Base-by-base conservation (phyloP, 164 flowering plant genomes). In the Liquidambar formosana region DNA sequence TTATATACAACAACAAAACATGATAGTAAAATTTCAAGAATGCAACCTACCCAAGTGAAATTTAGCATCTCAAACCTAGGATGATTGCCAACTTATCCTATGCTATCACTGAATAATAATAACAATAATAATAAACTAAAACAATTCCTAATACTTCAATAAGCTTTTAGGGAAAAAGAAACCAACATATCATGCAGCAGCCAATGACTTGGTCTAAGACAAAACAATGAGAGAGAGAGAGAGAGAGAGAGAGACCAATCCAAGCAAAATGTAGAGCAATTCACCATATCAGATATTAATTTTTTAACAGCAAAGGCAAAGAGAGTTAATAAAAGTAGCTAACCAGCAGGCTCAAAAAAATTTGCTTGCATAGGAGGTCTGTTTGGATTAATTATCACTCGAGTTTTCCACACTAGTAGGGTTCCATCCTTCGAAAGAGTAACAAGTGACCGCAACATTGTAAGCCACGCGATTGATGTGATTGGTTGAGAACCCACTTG, bases 401-500 rank as follows among this genome's bases (percentile, higher is more conserved):
- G 84, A 61, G 92, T 96, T 84, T 88, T 93, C 99, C 99, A 96
- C 57, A 86, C 95, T 84, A 93, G 99, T 69, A 91, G 87, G 75
- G 79, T 74, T 52, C 99, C 99, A 82, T 96, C 99, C 80, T 86
- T 96, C 10, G 95, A 89, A 63, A 93, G 83, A 49, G 97, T 96
- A 56, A 84, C 88, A 77, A 96, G 89, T 64, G 88, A 70, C 62
- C 91, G 89, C 76, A 88, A 70, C 79, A 80, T 67, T 22, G 99
- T 84, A 14, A 93, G 83, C 99, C 99, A 96, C 65, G 95, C 80
- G 75, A 89, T 72, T 66, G 92, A 85, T 64, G 84, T 84, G 48
- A 96, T 90, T 71, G 99, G 91, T 69, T 93, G 97, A 16, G 95
- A 91, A 60, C 99, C 98, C 63, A 89, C 96, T 77, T 96, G 99